These are phyloP conservation scores for Taxillus chinensis DNA, from an alignment of 164 flowering plant species.

Conservation along the genomic window DNA sequence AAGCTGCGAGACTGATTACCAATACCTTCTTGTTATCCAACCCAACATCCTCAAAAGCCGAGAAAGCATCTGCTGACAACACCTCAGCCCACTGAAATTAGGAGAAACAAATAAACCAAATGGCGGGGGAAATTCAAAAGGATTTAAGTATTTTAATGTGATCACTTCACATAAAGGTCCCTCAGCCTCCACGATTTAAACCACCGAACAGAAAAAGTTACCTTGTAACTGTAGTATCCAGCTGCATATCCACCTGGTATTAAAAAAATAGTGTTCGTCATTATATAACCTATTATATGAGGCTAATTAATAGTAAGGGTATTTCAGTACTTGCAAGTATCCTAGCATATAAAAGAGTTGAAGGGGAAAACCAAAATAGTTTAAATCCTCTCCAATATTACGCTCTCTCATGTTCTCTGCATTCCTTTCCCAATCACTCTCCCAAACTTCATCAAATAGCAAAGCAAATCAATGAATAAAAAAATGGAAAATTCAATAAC, in stretches of 20 bases:
- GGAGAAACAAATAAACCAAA: not conserved
- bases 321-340: no score
- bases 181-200: no score
- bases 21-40: conserved; percentile 65
- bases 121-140: no score
- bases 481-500: not conserved
- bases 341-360: not conserved
- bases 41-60: conserved; percentile 98
- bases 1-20: not conserved
- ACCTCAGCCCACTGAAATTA: conserved; percentile 94
- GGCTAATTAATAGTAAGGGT: no score
- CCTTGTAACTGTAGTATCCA: conserved; percentile 99
- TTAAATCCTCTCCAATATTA: no score
- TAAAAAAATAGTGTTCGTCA: not conserved
- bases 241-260: conserved; percentile 87
- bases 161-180: no score
- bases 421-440: no score
- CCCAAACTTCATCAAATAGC: not conserved
- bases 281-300: no score
- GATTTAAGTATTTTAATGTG: no score
- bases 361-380: not conserved
- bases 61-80: conserved; percentile 93
- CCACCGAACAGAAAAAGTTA: conserved; percentile 11
- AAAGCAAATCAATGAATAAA: not conserved
- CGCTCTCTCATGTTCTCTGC: no score